Conservation (phyloP, 1,139 yeast species). For the Pichia sp. region DNA sequence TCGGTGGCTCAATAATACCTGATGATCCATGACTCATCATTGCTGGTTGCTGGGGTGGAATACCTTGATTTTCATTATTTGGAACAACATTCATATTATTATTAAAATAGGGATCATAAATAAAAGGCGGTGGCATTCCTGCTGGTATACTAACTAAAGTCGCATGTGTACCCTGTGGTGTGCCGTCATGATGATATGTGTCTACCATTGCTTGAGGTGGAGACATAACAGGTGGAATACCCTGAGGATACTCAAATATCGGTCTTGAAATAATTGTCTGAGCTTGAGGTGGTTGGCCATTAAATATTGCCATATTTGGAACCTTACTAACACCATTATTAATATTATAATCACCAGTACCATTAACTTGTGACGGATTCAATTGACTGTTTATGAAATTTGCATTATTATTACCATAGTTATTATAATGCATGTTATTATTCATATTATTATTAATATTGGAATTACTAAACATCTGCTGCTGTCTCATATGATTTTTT, state of each 20-base stretch:
- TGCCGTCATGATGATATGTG: constrained; percentile 16
- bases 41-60: constrained; percentile 18
- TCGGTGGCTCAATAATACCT: constrained; percentile 18
- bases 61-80: constrained; percentile 1
- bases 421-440: too few relatives aligned
- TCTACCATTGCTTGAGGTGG: constrained; percentile 19
- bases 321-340: neutral
- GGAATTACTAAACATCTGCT: constrained; percentile 5
- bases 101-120: constrained; percentile 29
- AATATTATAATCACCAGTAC: neutral
- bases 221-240: neutral
- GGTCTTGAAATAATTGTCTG: constrained; percentile 22
- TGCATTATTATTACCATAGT: too few relatives aligned
- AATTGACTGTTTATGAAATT: too few relatives aligned
- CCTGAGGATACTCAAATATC: constrained; percentile 19
- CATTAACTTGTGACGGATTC: too few relatives aligned
- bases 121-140: constrained; percentile 27
- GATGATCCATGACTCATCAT: constrained; percentile 3
- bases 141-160: constrained; percentile 24
- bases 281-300: constrained; percentile 14
- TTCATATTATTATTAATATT: neutral
- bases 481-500: constrained; percentile 20
- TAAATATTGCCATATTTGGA: constrained; percentile 6
- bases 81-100: constrained; percentile 13
- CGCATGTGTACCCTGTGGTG: constrained; percentile 19